Base-by-base conservation (phyloP, 2,329 filamentous ascomycete species). In the Monilinia fructicola region DNA sequence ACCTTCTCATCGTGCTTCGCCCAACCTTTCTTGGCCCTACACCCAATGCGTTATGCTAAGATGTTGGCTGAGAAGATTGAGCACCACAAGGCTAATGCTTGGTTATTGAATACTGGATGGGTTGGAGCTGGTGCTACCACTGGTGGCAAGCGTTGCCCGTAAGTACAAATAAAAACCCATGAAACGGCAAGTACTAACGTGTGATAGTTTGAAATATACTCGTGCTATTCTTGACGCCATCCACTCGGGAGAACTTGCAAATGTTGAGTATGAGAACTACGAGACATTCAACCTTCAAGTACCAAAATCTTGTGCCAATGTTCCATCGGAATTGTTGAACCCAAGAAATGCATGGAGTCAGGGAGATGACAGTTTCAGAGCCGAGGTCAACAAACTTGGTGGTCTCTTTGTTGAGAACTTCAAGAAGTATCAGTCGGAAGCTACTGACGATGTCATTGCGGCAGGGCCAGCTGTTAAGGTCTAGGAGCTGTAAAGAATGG, bases 1-100 rank as follows among this genome's bases (percentile, higher is more conserved):
- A 99, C 95, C 76, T 99, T 99, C 88, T 98, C 93, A 35, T 96
- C 93, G 64, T 99, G 95, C 88, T 99, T 99, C 82, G 95, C 95
- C 66, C 95, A 99, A 83, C 95, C 95, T 70, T 99, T 99, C 92
- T 84, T 99, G 76, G 95, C 95, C 53, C 89, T 99, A 67, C 95
- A 99, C 86, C 95, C 95, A 75, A 99, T 99, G 95, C 90, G 92
- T 80, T 99, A 99, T 82, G 95, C 95, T 74, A 90, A 90, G 84
- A 99, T 99, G 95, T 86, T 99, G 69, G 95, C 95, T 48, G 92
- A 97, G 79, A 98, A 98, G 90, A 99, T 99, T 78, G 87, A 94
- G 77, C 80, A 92, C 74, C 93, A 99, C 89, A 91, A 93, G 76
- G 90, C 93, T 81, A 96, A 97, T 79, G 95, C 94, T 75, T 99